Evolutionary conservation across 495 filamentous ascomycete genomes (phyloP).

Genomic region (Chaetomium fimeti): DNA sequence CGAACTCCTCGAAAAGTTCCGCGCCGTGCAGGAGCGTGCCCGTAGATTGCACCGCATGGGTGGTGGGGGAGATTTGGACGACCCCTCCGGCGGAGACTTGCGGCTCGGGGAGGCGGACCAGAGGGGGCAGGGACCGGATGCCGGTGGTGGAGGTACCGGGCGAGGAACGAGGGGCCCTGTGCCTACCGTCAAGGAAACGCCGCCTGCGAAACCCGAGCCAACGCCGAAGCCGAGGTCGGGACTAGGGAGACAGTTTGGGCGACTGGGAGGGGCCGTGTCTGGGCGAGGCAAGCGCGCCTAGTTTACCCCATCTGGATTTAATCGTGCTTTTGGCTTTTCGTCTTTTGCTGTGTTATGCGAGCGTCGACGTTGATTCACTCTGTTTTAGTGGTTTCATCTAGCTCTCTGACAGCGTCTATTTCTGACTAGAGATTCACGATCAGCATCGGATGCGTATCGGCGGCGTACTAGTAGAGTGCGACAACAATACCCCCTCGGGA

Average conservation of each 20-base stretch:
- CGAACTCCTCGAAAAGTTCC: slow-evolving; percentile 96
- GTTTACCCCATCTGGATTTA: not conserved
- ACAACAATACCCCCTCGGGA: slow-evolving; percentile 15
- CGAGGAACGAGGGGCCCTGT: not conserved
- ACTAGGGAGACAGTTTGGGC: slow-evolving; percentile 65
- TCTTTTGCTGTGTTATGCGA: slow-evolving; percentile 11
- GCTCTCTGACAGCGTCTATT: slow-evolving; percentile 15
- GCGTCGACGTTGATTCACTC: slow-evolving; percentile 1
- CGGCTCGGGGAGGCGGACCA: slow-evolving; percentile 45
- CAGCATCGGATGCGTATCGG: slow-evolving; percentile 9
- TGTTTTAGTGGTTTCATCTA: slow-evolving; percentile 1
- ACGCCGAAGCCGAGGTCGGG: slow-evolving; percentile 59
- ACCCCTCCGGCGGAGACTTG: slow-evolving; percentile 41
- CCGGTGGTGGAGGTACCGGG: slow-evolving; percentile 19
- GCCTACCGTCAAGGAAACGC: slow-evolving; percentile 4
- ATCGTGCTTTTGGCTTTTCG: slow-evolving; percentile 11
- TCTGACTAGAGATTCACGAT: slow-evolving; percentile 7
- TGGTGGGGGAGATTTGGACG: slow-evolving; percentile 37
- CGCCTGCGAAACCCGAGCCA: slow-evolving; percentile 37
- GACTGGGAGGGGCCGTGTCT: slow-evolving; percentile 64
- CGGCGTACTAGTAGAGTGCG: not conserved
- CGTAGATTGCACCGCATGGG: slow-evolving; percentile 47
- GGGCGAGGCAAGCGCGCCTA: slow-evolving; percentile 52
- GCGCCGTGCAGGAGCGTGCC: slow-evolving; percentile 78
- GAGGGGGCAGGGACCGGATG: slow-evolving; percentile 39